Percentiles rank a stretch among this genome's conserved stretches.
Conservation (phyloP, 371 early-diverging fungal genomes). For the Mortierella sp. region DNA sequence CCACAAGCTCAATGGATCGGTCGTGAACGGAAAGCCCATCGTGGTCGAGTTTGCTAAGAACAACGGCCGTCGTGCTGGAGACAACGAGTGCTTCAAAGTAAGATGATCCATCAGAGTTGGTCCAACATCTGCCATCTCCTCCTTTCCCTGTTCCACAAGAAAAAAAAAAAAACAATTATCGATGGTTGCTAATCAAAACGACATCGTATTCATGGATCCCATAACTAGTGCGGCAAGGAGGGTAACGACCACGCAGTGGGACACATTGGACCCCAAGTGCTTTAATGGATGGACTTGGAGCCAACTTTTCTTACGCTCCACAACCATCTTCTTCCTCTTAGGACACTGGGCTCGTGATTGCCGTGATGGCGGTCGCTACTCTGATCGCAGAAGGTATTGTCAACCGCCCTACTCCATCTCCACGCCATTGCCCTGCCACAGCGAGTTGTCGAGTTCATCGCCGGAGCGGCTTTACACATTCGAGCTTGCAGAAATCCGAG, state of each 20-base stretch:
- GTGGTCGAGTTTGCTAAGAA: constrained; percentile 76
- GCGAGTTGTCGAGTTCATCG: constrained; percentile 20
- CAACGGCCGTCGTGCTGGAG: constrained; percentile 63
- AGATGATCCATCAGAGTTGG: not conserved
- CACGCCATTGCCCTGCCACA: constrained; percentile 20
- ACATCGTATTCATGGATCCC: not conserved
- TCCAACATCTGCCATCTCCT: too few species aligned
- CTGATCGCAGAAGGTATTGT: constrained; percentile 56
- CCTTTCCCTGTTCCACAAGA: too few species aligned
- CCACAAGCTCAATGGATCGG: constrained; percentile 70
- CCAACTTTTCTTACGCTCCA: too few species aligned
- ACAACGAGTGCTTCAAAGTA: constrained; percentile 70
- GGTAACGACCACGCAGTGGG: constrained; percentile 53
- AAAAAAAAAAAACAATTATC: too few species aligned
- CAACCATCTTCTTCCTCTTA: too few species aligned
- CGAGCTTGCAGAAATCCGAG: too few species aligned
- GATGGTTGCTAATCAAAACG: too few species aligned
- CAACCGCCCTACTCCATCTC: constrained; percentile 14
- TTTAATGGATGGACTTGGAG: too few species aligned
- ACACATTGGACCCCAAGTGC: too few species aligned
- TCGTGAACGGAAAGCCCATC: constrained; percentile 65
- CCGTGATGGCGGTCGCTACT: constrained; percentile 54
- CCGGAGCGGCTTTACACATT: too few species aligned
- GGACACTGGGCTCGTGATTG: constrained; percentile 86
- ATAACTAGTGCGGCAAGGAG: constrained; percentile 65